A percentile compares a stretch with the other conserved stretches of the same genome.
phyloP scores from a whole-genome alignment of 306 rosid species.

The Trifolium fragiferum region DNA sequence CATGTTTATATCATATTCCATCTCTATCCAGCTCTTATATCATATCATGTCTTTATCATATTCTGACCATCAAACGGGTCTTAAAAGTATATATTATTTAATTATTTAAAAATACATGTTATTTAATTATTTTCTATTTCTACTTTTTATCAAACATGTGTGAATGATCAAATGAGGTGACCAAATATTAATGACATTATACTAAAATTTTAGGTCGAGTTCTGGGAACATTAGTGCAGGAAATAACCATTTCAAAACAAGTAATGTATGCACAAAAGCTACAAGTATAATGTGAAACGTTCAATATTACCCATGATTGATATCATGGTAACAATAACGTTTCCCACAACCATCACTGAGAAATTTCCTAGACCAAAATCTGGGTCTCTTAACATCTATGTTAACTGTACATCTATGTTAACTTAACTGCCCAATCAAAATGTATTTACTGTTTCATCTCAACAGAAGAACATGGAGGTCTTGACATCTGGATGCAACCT shows the following conservation, averaged over 20 bases:
- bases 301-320: constrained; percentile 18
- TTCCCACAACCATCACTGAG: constrained; percentile 16
- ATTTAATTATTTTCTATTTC: no score
- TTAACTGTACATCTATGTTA: constrained; percentile 41
- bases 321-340: not conserved
- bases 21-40: no score
- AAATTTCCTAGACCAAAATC: constrained; percentile 37
- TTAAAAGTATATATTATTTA: no score
- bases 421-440: constrained; percentile 28
- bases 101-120: no score
- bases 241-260: constrained; percentile 2
- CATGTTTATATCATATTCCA: no score
- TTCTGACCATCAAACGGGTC: no score
- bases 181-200: no score
- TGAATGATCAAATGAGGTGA: no score
- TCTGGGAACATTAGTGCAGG: not conserved
- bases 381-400: constrained; percentile 27
- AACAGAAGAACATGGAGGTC: constrained; percentile 84
- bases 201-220: not conserved
- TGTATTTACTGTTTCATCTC: constrained; percentile 46
- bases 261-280: not conserved
- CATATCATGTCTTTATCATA: no score
- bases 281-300: not conserved
- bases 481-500: constrained; percentile 56
- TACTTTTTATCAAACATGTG: no score